phyloP scores from a whole-genome alignment of 139 green algal genomes.

The Eudorina sp. region DNA sequence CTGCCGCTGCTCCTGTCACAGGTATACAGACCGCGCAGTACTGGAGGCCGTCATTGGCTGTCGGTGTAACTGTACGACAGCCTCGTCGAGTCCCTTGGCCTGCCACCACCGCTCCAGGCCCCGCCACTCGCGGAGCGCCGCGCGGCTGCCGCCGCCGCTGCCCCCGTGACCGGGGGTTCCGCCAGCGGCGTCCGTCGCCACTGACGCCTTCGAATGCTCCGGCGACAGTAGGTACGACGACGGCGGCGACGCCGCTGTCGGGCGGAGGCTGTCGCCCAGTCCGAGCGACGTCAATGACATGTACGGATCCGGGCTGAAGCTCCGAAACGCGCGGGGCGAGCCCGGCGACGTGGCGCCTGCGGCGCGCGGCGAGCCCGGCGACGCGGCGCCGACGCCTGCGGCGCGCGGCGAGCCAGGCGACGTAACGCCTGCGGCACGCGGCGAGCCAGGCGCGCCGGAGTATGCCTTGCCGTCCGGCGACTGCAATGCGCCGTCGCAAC shows the following conservation, averaged over 20 bases:
- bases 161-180: background rate
- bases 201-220: background rate
- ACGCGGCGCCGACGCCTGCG: background rate
- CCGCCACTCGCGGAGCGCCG: background rate
- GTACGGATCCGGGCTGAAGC: slow-evolving; percentile 16
- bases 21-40: background rate
- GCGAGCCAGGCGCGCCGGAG: too few species aligned
- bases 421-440: background rate
- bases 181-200: background rate
- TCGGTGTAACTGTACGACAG: background rate
- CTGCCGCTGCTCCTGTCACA: too few species aligned
- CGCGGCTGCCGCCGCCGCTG: background rate
- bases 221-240: background rate
- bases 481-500: background rate
- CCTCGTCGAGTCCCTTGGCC: slow-evolving; percentile 36
- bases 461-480: background rate
- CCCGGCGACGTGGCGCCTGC: background rate
- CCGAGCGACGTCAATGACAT: background rate
- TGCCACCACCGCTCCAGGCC: slow-evolving; percentile 40
- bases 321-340: background rate
- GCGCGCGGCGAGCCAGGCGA: background rate
- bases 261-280: background rate
- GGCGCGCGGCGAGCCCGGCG: background rate
- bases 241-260: background rate
- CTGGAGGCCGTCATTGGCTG: slow-evolving; percentile 1